These are phyloP conservation scores for Aspergillus pseudoviridinutans DNA, from an alignment of 2,329 filamentous ascomycete species.

Conservation along the genomic window DNA sequence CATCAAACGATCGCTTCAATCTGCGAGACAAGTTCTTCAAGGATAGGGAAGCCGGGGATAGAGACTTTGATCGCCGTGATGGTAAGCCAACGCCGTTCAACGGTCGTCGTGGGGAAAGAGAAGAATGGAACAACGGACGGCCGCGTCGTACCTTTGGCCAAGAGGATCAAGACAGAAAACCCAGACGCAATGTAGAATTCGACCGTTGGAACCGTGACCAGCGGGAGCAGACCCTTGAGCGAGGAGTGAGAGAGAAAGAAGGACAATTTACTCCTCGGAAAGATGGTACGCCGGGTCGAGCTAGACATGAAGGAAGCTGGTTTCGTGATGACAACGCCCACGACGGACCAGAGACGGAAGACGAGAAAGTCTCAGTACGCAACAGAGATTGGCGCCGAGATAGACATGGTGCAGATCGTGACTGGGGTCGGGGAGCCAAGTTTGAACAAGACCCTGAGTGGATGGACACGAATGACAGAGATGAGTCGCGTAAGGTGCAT, in stretches of 20 bases:
- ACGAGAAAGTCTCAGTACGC: constrained; percentile 46
- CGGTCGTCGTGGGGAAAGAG: constrained; percentile 36
- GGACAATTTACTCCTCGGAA: constrained; percentile 53
- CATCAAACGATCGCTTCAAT: constrained; percentile 59
- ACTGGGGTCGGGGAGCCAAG: constrained; percentile 52
- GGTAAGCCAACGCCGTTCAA: constrained; percentile 28
- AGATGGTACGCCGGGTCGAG: constrained; percentile 59
- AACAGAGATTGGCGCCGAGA: constrained; percentile 62
- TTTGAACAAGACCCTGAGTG: constrained; percentile 84
- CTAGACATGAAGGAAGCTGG: constrained; percentile 70
- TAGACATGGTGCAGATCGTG: constrained; percentile 46
- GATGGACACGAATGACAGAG: constrained; percentile 69
- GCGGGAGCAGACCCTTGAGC: constrained; percentile 47
- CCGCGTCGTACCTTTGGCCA: constrained; percentile 37
- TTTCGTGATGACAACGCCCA: constrained; percentile 55
- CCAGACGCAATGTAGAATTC: constrained; percentile 41
- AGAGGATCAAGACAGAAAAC: constrained; percentile 40
- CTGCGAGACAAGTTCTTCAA: constrained; percentile 50
- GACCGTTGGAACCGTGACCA: constrained; percentile 54
- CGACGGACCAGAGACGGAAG: constrained; percentile 37
- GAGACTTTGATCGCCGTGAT: constrained; percentile 38
- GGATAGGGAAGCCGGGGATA: constrained; percentile 33
- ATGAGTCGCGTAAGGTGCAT: constrained; percentile 66
- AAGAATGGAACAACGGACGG: constrained; percentile 41
- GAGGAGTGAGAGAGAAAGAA: constrained; percentile 52